Evolutionary conservation across 805 yeast species (phyloP).

Genomic region (Saccharomycopsis babjevae): DNA sequence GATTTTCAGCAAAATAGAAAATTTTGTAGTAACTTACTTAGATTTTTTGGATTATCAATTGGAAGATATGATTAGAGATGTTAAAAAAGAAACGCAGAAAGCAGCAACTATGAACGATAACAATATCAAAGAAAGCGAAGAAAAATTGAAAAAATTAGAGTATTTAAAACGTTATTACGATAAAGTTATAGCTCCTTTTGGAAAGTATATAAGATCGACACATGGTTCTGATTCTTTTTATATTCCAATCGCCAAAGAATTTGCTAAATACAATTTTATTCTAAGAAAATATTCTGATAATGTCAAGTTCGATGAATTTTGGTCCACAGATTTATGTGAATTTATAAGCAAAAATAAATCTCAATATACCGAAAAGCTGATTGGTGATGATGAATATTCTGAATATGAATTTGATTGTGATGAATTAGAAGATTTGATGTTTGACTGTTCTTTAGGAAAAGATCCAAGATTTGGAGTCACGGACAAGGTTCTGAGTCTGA

Average conservation of each 20-base stretch:
- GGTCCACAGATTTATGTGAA: neutral
- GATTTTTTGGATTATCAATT: slow-evolving; percentile 23
- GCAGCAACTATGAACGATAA: slow-evolving; percentile 34
- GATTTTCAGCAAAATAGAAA: slow-evolving; percentile 58
- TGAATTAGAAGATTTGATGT: slow-evolving; percentile 15
- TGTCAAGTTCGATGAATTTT: slow-evolving; percentile 18
- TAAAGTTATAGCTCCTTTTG: slow-evolving; percentile 1
- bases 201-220: neutral
- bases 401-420: slow-evolving; percentile 15
- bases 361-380: slow-evolving; percentile 5
- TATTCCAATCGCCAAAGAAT: slow-evolving; percentile 1
- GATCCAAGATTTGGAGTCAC: slow-evolving; percentile 1
- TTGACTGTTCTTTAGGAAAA: slow-evolving; percentile 2
- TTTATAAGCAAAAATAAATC: slow-evolving; percentile 3
- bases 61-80: slow-evolving; percentile 17
- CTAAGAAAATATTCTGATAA: slow-evolving; percentile 17
- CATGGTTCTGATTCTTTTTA: slow-evolving; percentile 2
- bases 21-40: slow-evolving; percentile 28
- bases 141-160: slow-evolving; percentile 11
- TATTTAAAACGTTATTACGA: slow-evolving; percentile 3
- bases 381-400: slow-evolving; percentile 13
- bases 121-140: slow-evolving; percentile 30
- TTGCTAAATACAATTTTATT: slow-evolving; percentile 2
- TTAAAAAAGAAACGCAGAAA: slow-evolving; percentile 24
- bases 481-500: neutral